These are phyloP conservation scores for Noccaea bulbosa DNA, from an alignment of 345 rosid species.

Conservation along the genomic window DNA sequence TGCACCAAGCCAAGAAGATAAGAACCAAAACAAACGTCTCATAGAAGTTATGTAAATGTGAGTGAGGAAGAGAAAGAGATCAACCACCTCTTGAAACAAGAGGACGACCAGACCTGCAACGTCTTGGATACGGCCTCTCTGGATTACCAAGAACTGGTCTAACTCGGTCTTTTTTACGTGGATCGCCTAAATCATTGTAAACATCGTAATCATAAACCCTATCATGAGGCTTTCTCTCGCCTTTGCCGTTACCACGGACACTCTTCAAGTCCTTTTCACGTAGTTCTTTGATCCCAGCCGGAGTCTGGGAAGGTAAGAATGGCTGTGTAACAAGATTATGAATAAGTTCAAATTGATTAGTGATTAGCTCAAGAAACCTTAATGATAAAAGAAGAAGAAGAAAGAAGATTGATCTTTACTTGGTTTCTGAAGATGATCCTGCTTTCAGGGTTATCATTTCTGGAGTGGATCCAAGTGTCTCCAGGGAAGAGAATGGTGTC, in stretches of 20 bases:
- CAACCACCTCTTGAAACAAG: slow-evolving; percentile 61
- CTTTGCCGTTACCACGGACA: slow-evolving; percentile 76
- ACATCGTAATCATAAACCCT: slow-evolving; percentile 80
- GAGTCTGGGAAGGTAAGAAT: slow-evolving; percentile 72
- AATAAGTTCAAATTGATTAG: background rate
- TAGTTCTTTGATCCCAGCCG: slow-evolving; percentile 71
- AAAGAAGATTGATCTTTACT: slow-evolving; percentile 48
- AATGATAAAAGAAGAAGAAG: slow-evolving; percentile 12
- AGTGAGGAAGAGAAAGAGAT: slow-evolving; percentile 16
- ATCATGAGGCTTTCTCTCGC: slow-evolving; percentile 70
- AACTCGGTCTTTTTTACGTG: slow-evolving; percentile 65
- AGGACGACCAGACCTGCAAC: slow-evolving; percentile 91
- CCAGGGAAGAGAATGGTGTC: slow-evolving; percentile 71
- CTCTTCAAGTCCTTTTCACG: slow-evolving; percentile 68
- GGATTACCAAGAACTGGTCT: slow-evolving; percentile 69
- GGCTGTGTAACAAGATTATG: slow-evolving; percentile 48
- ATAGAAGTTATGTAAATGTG: background rate
- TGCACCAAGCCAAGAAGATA: slow-evolving; percentile 9
- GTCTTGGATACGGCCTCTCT: slow-evolving; percentile 85
- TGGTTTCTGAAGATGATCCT: slow-evolving; percentile 83
- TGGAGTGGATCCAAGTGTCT: slow-evolving; percentile 85
- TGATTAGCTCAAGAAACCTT: background rate
- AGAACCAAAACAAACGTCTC: background rate
- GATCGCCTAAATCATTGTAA: slow-evolving; percentile 88
- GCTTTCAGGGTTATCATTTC: slow-evolving; percentile 64